A percentile compares a stretch with the other conserved stretches of the same genome.
phyloP scores from a whole-genome alignment of 495 filamentous ascomycete genomes.

The Podospora tetraspora region DNA sequence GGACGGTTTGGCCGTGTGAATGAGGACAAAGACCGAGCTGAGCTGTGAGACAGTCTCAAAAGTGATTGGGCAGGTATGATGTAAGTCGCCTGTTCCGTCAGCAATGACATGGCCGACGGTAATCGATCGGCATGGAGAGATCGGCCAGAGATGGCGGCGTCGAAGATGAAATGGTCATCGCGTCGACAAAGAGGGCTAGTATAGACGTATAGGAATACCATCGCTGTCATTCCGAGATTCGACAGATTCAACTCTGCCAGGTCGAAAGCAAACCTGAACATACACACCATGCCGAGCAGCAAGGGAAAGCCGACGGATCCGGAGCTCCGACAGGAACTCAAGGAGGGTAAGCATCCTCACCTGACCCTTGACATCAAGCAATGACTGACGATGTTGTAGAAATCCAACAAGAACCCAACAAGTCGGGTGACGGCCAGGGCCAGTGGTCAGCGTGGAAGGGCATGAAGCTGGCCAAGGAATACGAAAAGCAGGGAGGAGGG shows the following conservation, averaged over 20 bases:
- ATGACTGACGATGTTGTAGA: slow-evolving; percentile 20
- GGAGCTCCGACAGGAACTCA: slow-evolving; percentile 47
- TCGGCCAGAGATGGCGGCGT: neutral
- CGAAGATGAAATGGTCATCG: neutral
- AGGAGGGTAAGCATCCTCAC: slow-evolving; percentile 32
- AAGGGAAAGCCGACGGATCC: slow-evolving; percentile 53
- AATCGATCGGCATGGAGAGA: neutral
- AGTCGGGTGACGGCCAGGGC: slow-evolving; percentile 50
- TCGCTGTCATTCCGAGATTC: neutral
- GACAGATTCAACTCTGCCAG: neutral
- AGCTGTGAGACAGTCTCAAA: neutral
- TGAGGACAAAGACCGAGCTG: neutral
- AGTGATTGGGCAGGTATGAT: neutral
- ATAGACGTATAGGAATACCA: neutral
- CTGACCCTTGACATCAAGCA: neutral
- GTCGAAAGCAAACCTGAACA: neutral
- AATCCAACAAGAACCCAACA: slow-evolving; percentile 49
- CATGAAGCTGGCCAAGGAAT: slow-evolving; percentile 49
- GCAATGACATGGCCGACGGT: neutral
- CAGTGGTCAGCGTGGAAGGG: slow-evolving; percentile 57
- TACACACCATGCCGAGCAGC: slow-evolving; percentile 21
- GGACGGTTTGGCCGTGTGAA: neutral
- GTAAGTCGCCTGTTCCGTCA: neutral
- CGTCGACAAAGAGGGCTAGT: neutral
- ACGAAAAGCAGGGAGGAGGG: slow-evolving; percentile 47